A percentile compares a stretch with the other conserved stretches of the same genome.
These are phyloP conservation scores for Dactylellina haptotyla DNA, from an alignment of 2,329 filamentous ascomycete species.

Conservation along the genomic window DNA sequence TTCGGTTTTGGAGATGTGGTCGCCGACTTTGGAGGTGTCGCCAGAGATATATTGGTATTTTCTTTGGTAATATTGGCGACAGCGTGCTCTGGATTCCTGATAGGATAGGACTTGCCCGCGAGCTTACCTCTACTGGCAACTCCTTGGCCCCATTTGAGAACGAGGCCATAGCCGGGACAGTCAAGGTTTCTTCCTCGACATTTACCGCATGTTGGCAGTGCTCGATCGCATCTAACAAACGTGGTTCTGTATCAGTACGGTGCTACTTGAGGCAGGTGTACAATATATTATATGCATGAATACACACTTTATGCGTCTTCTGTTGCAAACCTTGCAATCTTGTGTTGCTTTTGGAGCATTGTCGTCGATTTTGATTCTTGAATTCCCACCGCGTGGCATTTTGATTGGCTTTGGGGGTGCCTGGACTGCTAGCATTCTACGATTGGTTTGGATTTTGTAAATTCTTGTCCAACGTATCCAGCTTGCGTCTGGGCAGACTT, in stretches of 20 bases:
- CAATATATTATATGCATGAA: constrained; percentile 4
- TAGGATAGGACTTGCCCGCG: constrained; percentile 46
- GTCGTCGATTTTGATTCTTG: constrained; percentile 49
- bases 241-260: neutral
- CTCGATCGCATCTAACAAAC: constrained; percentile 39
- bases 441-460: neutral
- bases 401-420: constrained; percentile 47
- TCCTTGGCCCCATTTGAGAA: constrained; percentile 54
- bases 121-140: constrained; percentile 54
- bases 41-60: constrained; percentile 21
- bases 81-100: constrained; percentile 46
- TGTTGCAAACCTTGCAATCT: constrained; percentile 52
- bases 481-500: too few relatives aligned
- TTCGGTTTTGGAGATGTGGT: constrained; percentile 45
- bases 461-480: neutral
- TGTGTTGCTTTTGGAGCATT: constrained; percentile 51
- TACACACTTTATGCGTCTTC: constrained; percentile 52
- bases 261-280: neutral
- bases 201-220: constrained; percentile 46
- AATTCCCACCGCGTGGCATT: constrained; percentile 51
- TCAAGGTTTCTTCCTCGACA: constrained; percentile 52
- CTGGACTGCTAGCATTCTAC: constrained; percentile 51
- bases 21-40: constrained; percentile 46
- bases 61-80: constrained; percentile 44
- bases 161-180: constrained; percentile 51